Percentiles rank a stretch among this genome's conserved stretches.
phyloP scores from a whole-genome alignment of 2,329 filamentous ascomycete genomes.

The Aspergillus costaricaensis region DNA sequence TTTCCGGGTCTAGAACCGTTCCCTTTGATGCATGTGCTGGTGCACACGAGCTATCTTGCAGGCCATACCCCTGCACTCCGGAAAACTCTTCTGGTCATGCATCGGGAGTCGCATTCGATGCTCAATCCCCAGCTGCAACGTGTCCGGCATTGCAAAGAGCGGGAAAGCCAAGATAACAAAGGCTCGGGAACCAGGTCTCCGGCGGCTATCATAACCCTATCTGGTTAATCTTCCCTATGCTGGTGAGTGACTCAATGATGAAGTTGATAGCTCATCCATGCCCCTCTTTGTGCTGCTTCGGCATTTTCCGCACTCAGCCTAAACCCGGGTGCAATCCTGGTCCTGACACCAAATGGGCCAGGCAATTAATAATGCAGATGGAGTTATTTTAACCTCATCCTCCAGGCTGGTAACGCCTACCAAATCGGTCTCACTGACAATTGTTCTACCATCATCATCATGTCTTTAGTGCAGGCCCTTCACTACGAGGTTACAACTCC shows the following conservation, averaged over 20 bases:
- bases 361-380: too few species aligned
- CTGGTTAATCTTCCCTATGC: not conserved
- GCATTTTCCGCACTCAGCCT: not conserved
- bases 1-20: too few species aligned
- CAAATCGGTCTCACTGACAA: too few species aligned
- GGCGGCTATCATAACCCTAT: not conserved
- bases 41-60: too few species aligned
- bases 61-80: not conserved
- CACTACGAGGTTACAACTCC: constrained; percentile 5
- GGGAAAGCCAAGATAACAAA: not conserved
- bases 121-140: not conserved
- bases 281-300: too few species aligned
- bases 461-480: constrained; percentile 8
- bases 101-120: not conserved
- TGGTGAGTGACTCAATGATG: not conserved
- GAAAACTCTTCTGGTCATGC: not conserved
- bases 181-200: not conserved
- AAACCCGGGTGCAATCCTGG: not conserved
- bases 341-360: not conserved
- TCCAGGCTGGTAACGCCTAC: not conserved
- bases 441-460: not conserved
- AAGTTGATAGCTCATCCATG: not conserved
- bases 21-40: not conserved
- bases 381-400: not conserved
- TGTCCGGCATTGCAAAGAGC: not conserved